Evolutionary conservation across 1,284 basidiomycete species (phyloP), one percentile per base, ranked within the genome.

Genomic region (Cystobasidium slooffiae): DNA sequence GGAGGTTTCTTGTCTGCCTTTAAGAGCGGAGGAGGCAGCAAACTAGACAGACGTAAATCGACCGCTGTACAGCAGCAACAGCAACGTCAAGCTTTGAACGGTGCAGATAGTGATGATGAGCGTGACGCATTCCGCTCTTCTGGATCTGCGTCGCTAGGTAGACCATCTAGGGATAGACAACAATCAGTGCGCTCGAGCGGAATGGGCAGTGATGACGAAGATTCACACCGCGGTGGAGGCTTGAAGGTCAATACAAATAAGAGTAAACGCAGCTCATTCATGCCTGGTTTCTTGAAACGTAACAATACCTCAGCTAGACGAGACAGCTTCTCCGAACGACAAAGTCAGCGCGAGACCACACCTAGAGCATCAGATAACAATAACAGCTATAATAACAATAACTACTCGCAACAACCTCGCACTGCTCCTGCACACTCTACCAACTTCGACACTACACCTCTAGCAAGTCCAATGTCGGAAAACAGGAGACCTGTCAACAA

Each of bases 261-360:
- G 49, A 73, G 63, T 52, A 73, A 73, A 14, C 62, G 70, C 8
- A 52, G 47, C 22, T 56, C 51, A 12, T 65, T 73, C 63, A 73
- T 73, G 70, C 70, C 70, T 22, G 52, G 59, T 12, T 72, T 72
- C 69, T 62, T 72, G 31, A 62, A 64, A 31, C 59, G 69, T n/a
- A 72, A 63, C 9, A 43, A 52, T 22, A 72, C 69, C 6, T 62
- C 49, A 12, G 64, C 64, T 41, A 43, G 49, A 43, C 47, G 64
- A 51, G 64, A 66, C 44, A 66, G 64, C 51, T 66, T 66, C 49
- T 39, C 49, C 18, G 64, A 66, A 18, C 51, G 64, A 22, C 64
- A 55, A 16, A 51, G 37, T 14, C 49, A 66, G 51, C 47, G 51
- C 9, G 64, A 66, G 24, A 52, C 64, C 14, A 53, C 49, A 14